Base-by-base conservation (phyloP, 179 eudicot species). In the Beta corolliflora region DNA sequence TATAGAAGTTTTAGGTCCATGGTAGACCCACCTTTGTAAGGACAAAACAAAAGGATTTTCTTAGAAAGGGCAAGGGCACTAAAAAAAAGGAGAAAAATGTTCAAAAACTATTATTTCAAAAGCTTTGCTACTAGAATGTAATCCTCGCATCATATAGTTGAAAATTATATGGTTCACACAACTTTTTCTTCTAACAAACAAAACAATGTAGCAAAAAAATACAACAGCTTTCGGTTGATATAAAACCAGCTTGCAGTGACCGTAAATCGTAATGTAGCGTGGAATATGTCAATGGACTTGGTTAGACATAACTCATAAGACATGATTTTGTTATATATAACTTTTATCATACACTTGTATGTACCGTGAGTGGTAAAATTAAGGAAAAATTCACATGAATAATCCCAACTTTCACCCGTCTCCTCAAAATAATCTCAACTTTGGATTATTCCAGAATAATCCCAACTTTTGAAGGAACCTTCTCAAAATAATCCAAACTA, bases 21-120 rank as follows among this genome's bases (percentile, higher is more conserved):
- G 56, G 41, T 16, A 67, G 77, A 58, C 87, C 84, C 83, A 82
- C 79, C 14, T 12, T 68, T 75, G 63, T 41, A 83, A 78, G 29
- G 70, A 66, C 64, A 46, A 67, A 67, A 50, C 55, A 67, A 29
- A 60, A 81, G 69, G 58, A 48, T 53, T 73, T 82, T 77, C 72
- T 50, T 45, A 60, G 77, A 82, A 77, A 69, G 59, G 53, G 46
- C 71, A 29, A 14, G 10, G 9, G 15, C 71, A 31, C 46, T 74
- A 21, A 79, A 64, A 56, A 79, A 64, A 56, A 68, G 44, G 13
- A 46, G 16, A 46, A 54, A 11, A 71, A 68, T 29, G 29, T 69
- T 74, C 45, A 79, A 29, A 36, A 36, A 77, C 10, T 29, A 46
- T 76, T 66, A 1, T 70, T 79, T 84, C 64, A 79, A 55, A 73